Evolutionary conservation across 306 rosid species (phyloP), one percentile per base, ranked within the genome.

Genomic region (Abrus pulchellus): DNA sequence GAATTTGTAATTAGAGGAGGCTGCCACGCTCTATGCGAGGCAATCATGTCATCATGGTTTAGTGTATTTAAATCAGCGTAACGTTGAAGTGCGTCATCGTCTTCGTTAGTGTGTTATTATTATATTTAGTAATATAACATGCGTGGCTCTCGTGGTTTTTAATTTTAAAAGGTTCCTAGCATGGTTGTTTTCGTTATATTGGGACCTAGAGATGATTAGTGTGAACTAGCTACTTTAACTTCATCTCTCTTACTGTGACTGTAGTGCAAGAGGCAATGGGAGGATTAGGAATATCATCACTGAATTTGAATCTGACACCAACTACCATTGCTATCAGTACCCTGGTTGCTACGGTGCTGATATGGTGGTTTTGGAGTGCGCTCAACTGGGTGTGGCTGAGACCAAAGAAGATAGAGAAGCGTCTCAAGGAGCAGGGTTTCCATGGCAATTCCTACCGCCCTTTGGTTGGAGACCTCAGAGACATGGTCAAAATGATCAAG

Each of bases 281-380:
- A 66, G 59, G 1, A 12, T 6, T 53, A 27, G 79, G 6, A 70
- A 43, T 70, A 44, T 68, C 67, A 62, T 7, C 63, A 63, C 10
- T 62, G 54, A 69, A 34, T 32, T 14, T 76, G 53, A 12, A 32
- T 0, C 20, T 20, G 20, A 20, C 20, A 0, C 65, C 72, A 7
- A 53, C 34, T 1, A 44, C 66, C 49, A 65, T 14, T 43, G 86
- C 64, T n/a, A 30, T 83, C 28, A 29, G 41, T 73, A 72, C 56
- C 10, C 6, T 65, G 33, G 57, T 72, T 78, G 71, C 5, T 47
- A 5, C 64, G 5, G 30, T 83, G 32, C 20, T 83, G n/a, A 7
- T 66, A 78, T 83, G 86, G 86, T 83, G 83, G 83, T 10, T 83
- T 10, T 83, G 86, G 86, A 83, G 74, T 38, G 86, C 83, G 2